Percentiles rank a stretch among this genome's conserved stretches.
phyloP scores from a whole-genome alignment of 192 early-diverging fungal genomes.

The Thamnidium elegans region DNA sequence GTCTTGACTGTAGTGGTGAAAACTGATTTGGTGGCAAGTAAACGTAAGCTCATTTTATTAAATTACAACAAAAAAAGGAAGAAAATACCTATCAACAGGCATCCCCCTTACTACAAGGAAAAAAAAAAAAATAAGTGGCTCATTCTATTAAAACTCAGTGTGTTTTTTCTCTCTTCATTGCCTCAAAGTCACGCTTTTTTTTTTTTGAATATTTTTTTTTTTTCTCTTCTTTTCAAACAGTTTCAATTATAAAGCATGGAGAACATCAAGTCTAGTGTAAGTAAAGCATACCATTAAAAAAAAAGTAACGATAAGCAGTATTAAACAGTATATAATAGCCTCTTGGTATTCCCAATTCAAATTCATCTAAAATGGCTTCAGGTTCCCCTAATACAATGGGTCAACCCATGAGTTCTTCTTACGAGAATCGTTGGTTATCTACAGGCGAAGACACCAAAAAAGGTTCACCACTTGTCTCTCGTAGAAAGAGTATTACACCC shows the following conservation, averaged over 20 bases:
- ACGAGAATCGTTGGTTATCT: slow-evolving; percentile 43
- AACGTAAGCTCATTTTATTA: slow-evolving; percentile 1
- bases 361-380: not conserved
- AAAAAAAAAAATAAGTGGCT: slow-evolving; percentile 24
- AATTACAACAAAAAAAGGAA: slow-evolving; percentile 36
- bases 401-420: slow-evolving; percentile 51
- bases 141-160: not conserved
- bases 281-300: not conserved
- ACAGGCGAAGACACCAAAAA: slow-evolving; percentile 13
- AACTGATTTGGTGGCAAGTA: not conserved
- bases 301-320: not conserved
- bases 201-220: not conserved
- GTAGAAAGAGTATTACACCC: slow-evolving; percentile 13
- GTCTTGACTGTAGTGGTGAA: not conserved
- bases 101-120: slow-evolving; percentile 1
- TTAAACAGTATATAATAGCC: not conserved
- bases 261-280: not conserved
- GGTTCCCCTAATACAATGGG: slow-evolving; percentile 40
- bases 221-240: not conserved
- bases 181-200: not conserved
- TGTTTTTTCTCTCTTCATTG: not conserved
- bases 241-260: not conserved
- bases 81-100: slow-evolving; percentile 17
- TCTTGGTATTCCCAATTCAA: not conserved
- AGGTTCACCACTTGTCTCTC: not conserved